phyloP scores from a whole-genome alignment of 192 early-diverging fungal species.

The Radiomyces spectabilis region DNA sequence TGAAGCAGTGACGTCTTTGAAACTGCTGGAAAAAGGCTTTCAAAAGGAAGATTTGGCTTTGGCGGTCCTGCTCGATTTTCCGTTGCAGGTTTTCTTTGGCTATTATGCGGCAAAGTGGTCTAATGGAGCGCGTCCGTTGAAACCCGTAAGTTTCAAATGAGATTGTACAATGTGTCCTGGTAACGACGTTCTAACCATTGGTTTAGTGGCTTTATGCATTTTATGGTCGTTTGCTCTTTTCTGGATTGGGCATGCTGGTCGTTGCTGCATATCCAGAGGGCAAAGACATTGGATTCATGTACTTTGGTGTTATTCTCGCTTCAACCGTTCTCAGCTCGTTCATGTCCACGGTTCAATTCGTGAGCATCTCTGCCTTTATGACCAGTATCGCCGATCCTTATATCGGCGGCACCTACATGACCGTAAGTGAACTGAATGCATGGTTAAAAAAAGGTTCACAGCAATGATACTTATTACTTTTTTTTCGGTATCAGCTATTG shows the following conservation, averaged over 20 bases:
- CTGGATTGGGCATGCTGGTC: slow-evolving; percentile 75
- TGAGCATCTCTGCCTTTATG: slow-evolving; percentile 91
- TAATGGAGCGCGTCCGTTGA: slow-evolving; percentile 72
- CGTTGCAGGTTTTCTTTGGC: slow-evolving; percentile 93
- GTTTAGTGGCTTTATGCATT: slow-evolving; percentile 86
- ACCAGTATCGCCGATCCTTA: slow-evolving; percentile 91
- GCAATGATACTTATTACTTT: background rate
- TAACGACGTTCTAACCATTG: background rate
- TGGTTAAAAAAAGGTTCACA: too few relatives aligned
- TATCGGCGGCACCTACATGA: slow-evolving; percentile 89
- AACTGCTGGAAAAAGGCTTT: slow-evolving; percentile 91
- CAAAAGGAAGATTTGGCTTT: slow-evolving; percentile 92
- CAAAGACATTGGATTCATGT: slow-evolving; percentile 50
- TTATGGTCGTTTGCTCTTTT: slow-evolving; percentile 74
- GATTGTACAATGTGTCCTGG: background rate
- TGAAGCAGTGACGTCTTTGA: slow-evolving; percentile 89
- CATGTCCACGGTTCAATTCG: slow-evolving; percentile 91
- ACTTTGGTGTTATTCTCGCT: slow-evolving; percentile 74
- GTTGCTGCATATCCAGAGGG: slow-evolving; percentile 72
- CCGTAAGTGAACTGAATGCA: too few relatives aligned
- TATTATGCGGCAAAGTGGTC: slow-evolving; percentile 98
- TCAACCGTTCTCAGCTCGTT: slow-evolving; percentile 81
- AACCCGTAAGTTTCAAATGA: slow-evolving; percentile 55
- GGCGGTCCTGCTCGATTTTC: slow-evolving; percentile 92
- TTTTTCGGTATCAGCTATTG: slow-evolving; percentile 44